Evolutionary conservation across 371 early-diverging fungal genomes (phyloP), one percentile per base, ranked within the genome.

Genomic region (Mucor racemosus): DNA sequence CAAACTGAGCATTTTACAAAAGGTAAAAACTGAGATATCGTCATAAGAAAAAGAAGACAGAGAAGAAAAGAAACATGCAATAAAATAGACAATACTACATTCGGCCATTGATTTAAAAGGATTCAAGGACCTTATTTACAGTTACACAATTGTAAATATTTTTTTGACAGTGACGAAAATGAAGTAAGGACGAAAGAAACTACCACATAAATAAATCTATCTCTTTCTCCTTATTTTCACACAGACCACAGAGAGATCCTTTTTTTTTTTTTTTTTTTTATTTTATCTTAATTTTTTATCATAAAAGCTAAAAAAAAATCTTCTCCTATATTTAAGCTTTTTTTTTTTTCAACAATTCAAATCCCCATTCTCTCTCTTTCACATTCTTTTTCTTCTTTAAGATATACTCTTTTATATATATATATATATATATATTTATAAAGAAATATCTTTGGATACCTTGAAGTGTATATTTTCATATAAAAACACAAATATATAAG

Each of bases 81-180:
- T 26, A 53, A 53, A 14, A 13, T 0, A 26, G 17, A 31, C 53
- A 31, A 53, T 5, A 41, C 15, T 11, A 26, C 26, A 41, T 53
- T 31, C 53, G 53, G 53, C 26, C 53, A 53, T 53, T 53, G 53
- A 53, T 53, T 53, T 31, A 31, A 13, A 21, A 9, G 15, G 53
- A 31, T 14, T 53, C 14, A 31, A 53, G 33, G 31, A 31, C 53
- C 21, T 53, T 26, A 21, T 53, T 31, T 31, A 31, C 53, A 53
- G 53, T 53, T 53, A 53, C 53, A 53, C 53, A 53, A 31, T 31
- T 53, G 53, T 31, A 53, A 41, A 53, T 31, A 4, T 4, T 31
- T 53, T 53, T 53, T 53, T 53, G 53, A 53, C 53, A 53, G 53
- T 53, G 53, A 53, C 53, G 53, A 56, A 56, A 36, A 56, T 17